Conservation (phyloP, 2,329 filamentous ascomycete genomes). For the Tolypocladium guangdongense region DNA sequence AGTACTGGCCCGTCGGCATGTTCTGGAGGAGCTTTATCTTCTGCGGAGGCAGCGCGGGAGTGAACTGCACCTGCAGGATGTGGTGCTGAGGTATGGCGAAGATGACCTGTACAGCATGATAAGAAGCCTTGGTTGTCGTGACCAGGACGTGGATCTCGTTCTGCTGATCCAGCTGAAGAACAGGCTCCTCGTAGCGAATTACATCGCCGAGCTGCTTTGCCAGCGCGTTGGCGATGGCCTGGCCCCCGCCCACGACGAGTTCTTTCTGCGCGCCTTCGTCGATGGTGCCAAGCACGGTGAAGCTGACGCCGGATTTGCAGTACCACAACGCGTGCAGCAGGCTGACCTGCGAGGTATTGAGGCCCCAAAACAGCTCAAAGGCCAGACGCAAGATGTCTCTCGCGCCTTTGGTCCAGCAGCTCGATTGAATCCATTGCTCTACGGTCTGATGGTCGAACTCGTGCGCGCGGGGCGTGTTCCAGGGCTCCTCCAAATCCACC, state of each 20-base stretch:
- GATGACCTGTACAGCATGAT: background rate
- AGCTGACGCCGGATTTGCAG: conserved; percentile 2
- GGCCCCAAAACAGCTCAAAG: background rate
- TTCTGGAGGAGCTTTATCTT: background rate
- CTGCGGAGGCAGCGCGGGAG: background rate
- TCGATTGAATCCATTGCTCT: background rate
- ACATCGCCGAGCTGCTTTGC: background rate
- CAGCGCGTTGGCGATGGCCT: conserved; percentile 1
- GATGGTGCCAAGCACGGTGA: background rate
- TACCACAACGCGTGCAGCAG: conserved; percentile 1
- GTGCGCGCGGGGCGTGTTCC: background rate
- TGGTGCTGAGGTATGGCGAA: background rate
- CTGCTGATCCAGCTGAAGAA: background rate
- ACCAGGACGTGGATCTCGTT: background rate
- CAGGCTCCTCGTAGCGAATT: background rate
- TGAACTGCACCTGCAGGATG: background rate
- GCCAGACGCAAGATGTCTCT: background rate
- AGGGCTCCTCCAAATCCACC: background rate
- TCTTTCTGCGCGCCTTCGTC: background rate
- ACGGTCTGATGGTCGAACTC: background rate
- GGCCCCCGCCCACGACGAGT: conserved; percentile 1
- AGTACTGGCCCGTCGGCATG: background rate
- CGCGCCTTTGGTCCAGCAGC: background rate
- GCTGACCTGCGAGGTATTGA: background rate
- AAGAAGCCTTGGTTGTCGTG: background rate